phyloP scores from a whole-genome alignment of 1,139 yeast genomes.

The Magnusiomyces magnusii region DNA sequence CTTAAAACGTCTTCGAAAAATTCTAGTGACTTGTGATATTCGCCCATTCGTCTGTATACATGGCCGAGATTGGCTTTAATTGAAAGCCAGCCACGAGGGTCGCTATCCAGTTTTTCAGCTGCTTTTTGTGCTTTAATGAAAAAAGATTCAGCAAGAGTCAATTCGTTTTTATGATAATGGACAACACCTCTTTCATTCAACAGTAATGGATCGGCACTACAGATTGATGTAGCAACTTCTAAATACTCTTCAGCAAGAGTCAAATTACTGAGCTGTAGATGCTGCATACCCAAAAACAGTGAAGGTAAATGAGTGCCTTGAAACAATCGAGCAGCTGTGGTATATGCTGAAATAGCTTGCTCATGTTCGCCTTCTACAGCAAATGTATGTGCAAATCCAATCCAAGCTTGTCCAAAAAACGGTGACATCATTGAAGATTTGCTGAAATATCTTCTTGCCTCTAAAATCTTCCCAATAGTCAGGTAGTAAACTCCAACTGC shows the following conservation, averaged over 20 bases:
- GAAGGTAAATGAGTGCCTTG: conserved; percentile 94
- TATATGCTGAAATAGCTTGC: conserved; percentile 95
- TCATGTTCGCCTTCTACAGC: conserved; percentile 98
- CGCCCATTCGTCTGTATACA: conserved; percentile 65
- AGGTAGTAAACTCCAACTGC: conserved; percentile 89
- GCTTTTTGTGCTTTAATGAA: conserved; percentile 68
- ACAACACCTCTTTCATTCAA: conserved; percentile 91
- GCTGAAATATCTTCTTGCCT: conserved; percentile 81
- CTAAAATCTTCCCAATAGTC: conserved; percentile 62
- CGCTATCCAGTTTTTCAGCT: conserved; percentile 63
- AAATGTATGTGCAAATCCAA: conserved; percentile 97
- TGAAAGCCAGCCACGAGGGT: conserved; percentile 78
- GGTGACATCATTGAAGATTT: conserved; percentile 88
- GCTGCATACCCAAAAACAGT: conserved; percentile 93
- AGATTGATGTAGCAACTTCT: conserved; percentile 63
- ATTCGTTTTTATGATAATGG: conserved; percentile 66
- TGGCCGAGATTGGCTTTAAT: conserved; percentile 89
- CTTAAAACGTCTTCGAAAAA: conserved; percentile 72
- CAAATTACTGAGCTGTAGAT: conserved; percentile 76
- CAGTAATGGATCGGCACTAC: conserved; percentile 77
- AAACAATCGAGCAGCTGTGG: conserved; percentile 88
- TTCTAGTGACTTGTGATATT: conserved; percentile 56
- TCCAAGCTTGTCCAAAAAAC: conserved; percentile 94
- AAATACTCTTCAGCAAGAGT: conserved; percentile 83
- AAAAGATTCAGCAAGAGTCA: conserved; percentile 59